Conservation (phyloP, 306 rosid species). For the Rubus parviflorus region DNA sequence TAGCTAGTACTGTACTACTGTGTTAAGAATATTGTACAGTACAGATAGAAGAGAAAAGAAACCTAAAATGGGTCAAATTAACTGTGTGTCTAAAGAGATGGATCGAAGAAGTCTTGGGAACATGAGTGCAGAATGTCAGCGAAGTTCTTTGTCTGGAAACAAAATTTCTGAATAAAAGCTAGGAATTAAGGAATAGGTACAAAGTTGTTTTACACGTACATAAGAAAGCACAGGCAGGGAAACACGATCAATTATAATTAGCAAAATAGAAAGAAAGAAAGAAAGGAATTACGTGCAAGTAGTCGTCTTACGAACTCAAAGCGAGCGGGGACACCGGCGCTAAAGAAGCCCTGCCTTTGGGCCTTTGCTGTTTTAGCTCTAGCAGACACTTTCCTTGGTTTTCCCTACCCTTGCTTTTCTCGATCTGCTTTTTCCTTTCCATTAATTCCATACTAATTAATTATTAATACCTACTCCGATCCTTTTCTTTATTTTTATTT, state of each 20-base stretch:
- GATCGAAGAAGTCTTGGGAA: constrained; percentile 43
- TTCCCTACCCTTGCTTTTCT: constrained; percentile 36
- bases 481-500: constrained; percentile 9
- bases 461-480: background rate
- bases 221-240: constrained; percentile 28
- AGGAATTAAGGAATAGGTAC: constrained; percentile 29
- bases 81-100: background rate
- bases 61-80: background rate
- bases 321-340: constrained; percentile 97
- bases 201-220: constrained; percentile 34
- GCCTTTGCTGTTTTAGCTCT: constrained; percentile 32
- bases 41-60: background rate
- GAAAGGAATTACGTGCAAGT: too few species aligned
- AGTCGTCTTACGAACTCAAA: background rate
- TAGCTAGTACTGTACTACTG: background rate
- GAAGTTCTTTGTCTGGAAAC: constrained; percentile 54
- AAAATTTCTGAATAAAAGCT: constrained; percentile 37
- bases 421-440: constrained; percentile 19
- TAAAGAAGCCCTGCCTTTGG: constrained; percentile 83
- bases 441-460: background rate
- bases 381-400: constrained; percentile 86
- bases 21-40: background rate
- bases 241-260: background rate
- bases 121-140: constrained; percentile 78
- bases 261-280: background rate